Conservation (phyloP, 768 basidiomycete genomes). For the Phanerochaete carnosa region DNA sequence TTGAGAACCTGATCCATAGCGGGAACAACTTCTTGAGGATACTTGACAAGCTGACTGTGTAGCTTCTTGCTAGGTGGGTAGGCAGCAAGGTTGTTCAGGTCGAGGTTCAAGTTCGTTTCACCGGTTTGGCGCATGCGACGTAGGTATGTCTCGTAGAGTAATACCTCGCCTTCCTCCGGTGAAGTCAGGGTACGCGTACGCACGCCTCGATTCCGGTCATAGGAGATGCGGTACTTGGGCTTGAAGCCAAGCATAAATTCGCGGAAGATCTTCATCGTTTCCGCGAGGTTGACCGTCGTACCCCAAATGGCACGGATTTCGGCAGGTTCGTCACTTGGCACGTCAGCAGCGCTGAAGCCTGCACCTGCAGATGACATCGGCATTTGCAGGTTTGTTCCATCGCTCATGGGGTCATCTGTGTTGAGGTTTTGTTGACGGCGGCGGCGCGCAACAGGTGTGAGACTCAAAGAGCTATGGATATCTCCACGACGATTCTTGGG, state of each 20-base stretch:
- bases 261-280: conserved; percentile 88
- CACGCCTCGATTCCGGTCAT: conserved; percentile 64
- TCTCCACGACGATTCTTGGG: conserved; percentile 82
- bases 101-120: conserved; percentile 91
- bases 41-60: conserved; percentile 80
- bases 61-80: conserved; percentile 86
- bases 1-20: conserved; percentile 97
- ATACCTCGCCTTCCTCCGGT: conserved; percentile 64
- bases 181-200: conserved; percentile 47
- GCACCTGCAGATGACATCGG: conserved; percentile 51
- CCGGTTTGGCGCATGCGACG: conserved; percentile 86
- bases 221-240: conserved; percentile 71
- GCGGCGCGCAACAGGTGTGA: conserved; percentile 49
- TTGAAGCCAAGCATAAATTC: conserved; percentile 93
- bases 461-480: conserved; percentile 77
- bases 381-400: conserved; percentile 53
- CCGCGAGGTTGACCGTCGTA: conserved; percentile 88
- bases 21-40: conserved; percentile 96
- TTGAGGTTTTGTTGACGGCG: conserved; percentile 25
- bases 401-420: conserved; percentile 39
- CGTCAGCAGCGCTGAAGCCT: conserved; percentile 57
- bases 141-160: conserved; percentile 78
- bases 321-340: conserved; percentile 69
- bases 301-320: conserved; percentile 96
- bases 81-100: conserved; percentile 79